Percentiles rank a stretch among this genome's conserved stretches.
Evolutionary conservation across 768 basidiomycete species (phyloP).

Genomic region (Lentinus tigrinus): DNA sequence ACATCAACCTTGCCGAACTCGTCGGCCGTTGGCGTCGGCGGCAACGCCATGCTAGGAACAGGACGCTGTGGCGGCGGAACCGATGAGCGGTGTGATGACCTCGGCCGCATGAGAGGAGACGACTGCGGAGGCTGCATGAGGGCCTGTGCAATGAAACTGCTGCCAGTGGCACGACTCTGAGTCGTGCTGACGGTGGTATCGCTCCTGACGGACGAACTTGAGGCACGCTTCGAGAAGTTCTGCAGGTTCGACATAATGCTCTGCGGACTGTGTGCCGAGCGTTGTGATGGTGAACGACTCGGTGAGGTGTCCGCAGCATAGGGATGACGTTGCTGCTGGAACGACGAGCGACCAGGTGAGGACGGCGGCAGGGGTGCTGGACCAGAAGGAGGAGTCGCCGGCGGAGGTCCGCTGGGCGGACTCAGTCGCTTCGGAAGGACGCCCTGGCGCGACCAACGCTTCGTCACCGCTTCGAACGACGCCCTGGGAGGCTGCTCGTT

Average conservation of each 20-base stretch:
- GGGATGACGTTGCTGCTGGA: slow-evolving; percentile 20
- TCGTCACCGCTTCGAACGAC: slow-evolving; percentile 14
- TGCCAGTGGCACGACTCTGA: slow-evolving; percentile 18
- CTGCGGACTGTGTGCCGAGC: slow-evolving; percentile 22
- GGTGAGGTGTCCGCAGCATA: slow-evolving; percentile 26
- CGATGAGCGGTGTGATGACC: slow-evolving; percentile 50
- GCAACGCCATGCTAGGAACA: slow-evolving; percentile 66
- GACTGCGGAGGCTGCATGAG: slow-evolving; percentile 33
- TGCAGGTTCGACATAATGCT: slow-evolving; percentile 24
- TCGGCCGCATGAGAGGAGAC: slow-evolving; percentile 14
- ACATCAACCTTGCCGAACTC: slow-evolving; percentile 9
- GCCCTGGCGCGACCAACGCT: slow-evolving; percentile 34
- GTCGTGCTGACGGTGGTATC: slow-evolving; percentile 25
- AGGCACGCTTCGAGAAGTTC: slow-evolving; percentile 30
- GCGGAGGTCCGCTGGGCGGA: slow-evolving; percentile 61
- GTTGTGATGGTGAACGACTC: slow-evolving; percentile 21
- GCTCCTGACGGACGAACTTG: slow-evolving; percentile 26
- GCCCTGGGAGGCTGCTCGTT: slow-evolving; percentile 17
- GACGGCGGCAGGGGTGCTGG: slow-evolving; percentile 7
- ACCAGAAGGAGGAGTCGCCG: slow-evolving; percentile 38
- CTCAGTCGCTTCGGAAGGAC: slow-evolving; percentile 48
- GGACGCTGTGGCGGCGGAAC: slow-evolving; percentile 75
- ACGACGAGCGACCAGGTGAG: slow-evolving; percentile 16
- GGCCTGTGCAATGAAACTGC: slow-evolving; percentile 15
- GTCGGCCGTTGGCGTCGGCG: slow-evolving; percentile 53